Base-by-base conservation (phyloP, 176 grass and related monocot genomes). In the Neostapfia colusana region DNA sequence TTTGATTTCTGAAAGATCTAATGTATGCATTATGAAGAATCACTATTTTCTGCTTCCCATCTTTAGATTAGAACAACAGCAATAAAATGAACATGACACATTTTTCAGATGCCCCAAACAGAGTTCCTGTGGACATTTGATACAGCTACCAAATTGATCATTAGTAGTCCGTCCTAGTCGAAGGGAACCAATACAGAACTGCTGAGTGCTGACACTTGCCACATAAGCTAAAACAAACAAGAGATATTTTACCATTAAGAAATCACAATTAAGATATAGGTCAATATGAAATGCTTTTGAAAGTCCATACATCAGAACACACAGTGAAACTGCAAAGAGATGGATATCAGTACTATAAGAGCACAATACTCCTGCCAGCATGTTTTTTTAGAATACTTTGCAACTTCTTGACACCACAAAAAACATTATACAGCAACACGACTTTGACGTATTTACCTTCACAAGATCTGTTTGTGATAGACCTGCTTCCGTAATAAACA, bases 401-500 rank as follows among this genome's bases (percentile, higher is more conserved):
- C 37, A 62, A 64, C 26, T 71, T 48, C 25, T 79, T 66, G 61
- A 82, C 23, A 77, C 38, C 37, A 39, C 41, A 63, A 21, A 62
- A 62, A 82, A 58, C 16, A 61, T 4, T 63, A 69, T 48, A 81
- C 65, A 28, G 18, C 28, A 63, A 61, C 54, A 62, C 10, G 34
- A 13, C 18, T 31, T 88, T 51, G 74, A 78, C 70, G 31, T 42
- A 77, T 53, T 79, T 93, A 97, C 93, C 93, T 93, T 93, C 31
- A 97, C 85, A 49, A 91, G 65, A 70, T 90, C 88, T 72, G 82
- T 90, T 77, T 98, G 84, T 65, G 91, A 81, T 54, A 93, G 71
- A 74, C 89, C 87, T 70, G 90, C 88, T 92, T 98, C 95, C 74
- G 87, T 98, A 79, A 98, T 93, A 77, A 93, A 89, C 17, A 91